Evolutionary conservation across 169 alveolate species (phyloP), one percentile per base, ranked within the genome.

Genomic region (Plasmodium gaboni): DNA sequence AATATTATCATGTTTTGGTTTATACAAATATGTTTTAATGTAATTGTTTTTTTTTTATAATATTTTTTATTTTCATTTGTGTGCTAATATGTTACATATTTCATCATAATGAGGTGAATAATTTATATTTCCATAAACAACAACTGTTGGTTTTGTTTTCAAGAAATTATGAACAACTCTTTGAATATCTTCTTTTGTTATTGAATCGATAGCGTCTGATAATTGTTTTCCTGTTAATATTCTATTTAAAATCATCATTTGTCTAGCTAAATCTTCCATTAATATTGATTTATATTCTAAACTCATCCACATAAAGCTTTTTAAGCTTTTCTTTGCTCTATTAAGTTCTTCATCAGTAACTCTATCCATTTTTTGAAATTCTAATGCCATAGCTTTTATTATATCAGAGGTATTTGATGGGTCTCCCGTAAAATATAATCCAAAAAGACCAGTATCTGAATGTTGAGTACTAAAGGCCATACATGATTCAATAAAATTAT

Each of bases 391-490:
- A 12, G 93, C 87, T 22, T 94, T 92, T 55, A 96, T 60, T 59
- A 95, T 91, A 60, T 92, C 94, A 15, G 73, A 26, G 2, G 97
- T 88, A 32, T 93, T 88, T 32, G 91, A 91, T 26, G 97, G 97
- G 42, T 87, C 93, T 38, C 94, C 96, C 12, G 95, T 93, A 74
- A 96, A 74, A 88, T 97, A 96, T 46, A 97, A 73, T 17, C 98
- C 98, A 60, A 96, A 96, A 53, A 97, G 86, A 42, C 98, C 98
- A 1, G 96, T 78, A 88, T 95, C 98, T 13, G 97, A 87, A 94
- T 96, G 96, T 80, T 94, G 97, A 28, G 96, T 95, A 72, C 96
- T 93, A 87, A 97, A 97, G 19, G 98, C 97, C 95, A 94, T 95
- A 91, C 98, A 96, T 24, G 96, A 92, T 92, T 97, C 98, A 44